Base-by-base conservation (phyloP, 192 early-diverging fungal genomes). In the Mortierella claussenii region DNA sequence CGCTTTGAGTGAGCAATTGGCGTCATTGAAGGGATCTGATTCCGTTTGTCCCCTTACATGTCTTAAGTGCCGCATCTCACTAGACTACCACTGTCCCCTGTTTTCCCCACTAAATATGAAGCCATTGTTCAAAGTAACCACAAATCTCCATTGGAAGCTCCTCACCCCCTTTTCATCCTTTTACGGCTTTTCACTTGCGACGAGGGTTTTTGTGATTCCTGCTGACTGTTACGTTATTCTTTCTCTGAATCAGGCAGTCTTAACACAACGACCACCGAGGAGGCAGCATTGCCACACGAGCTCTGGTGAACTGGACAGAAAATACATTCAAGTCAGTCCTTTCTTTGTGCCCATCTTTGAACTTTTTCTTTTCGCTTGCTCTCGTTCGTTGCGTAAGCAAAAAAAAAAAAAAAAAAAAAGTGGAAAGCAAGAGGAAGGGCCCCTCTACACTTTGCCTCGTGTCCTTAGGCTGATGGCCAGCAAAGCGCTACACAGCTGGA, bases 391-490 rank as follows among this genome's bases (percentile, higher is more conserved):
- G 37, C 13, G 7, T 40, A 40, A 40, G 13, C 37, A 10, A 13
- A 40, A 40, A 40, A 40, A 7, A 7, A 40, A 40, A 50, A 57
- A 20, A 49, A 61, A 48, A 54, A 54, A 75, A 64, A 65, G 24
- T 43, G 10, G 21, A n/a, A 36, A 15, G 46, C 15, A 21, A 20
- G 23, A 65, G 51, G 63, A 61, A 76, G 64, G 64, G 73, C 51
- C 73, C 64, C 54, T 65, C 57, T 76, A 76, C 73, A 62, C 73
- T 62, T 56, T 45, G n/a, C 45, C 20, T 54, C 33, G 37, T 37
- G 30, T 45, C 67, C 18, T 31, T 37, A 55, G 1, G 43, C 34
- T 40, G 15, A 42, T 50, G 21, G 55, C 37, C 45, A 46, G 51
- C 49, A 57, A 66, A 66, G 57, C 56, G 43, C 32, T 31, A 45